Percentiles rank a stretch among this genome's conserved stretches.
Conservation (phyloP, 768 basidiomycete species). For the Amanita jacksonii region DNA sequence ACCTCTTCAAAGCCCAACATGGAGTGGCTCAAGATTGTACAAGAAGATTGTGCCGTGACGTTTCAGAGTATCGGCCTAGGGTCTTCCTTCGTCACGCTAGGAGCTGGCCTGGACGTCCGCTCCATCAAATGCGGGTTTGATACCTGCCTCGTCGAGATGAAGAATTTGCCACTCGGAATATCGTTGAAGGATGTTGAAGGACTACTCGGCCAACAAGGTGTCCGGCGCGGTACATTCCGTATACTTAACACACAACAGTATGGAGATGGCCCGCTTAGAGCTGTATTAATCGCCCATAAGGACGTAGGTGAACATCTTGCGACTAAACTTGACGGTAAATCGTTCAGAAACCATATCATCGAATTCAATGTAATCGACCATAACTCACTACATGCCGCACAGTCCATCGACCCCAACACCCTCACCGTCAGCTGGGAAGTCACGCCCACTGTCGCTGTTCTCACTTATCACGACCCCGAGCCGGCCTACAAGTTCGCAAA, state of each 20-base stretch:
- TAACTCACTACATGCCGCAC: constrained; percentile 1
- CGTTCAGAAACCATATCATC: background rate
- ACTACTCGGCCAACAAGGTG: constrained; percentile 8
- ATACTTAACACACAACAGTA: constrained; percentile 3
- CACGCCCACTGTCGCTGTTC: background rate
- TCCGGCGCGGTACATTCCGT: background rate
- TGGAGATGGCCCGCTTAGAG: background rate
- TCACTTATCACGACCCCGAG: constrained; percentile 2
- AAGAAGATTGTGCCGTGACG: constrained; percentile 7
- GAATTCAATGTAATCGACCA: background rate
- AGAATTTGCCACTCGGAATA: constrained; percentile 8
- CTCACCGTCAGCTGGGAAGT: constrained; percentile 4
- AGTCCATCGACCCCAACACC: background rate
- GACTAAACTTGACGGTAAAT: background rate
- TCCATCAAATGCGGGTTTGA: constrained; percentile 12
- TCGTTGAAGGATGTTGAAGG: background rate
- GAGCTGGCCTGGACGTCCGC: constrained; percentile 11
- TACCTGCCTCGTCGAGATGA: constrained; percentile 9
- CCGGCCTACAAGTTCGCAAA: background rate
- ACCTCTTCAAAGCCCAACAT: too few relatives aligned
- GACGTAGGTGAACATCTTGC: background rate
- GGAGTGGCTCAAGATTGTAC: constrained; percentile 4
- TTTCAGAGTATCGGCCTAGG: constrained; percentile 9
- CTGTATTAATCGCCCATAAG: background rate
- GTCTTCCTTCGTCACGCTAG: constrained; percentile 11